phyloP scores from a whole-genome alignment of 2,329 filamentous ascomycete genomes.

The Penicillium rolfsii region DNA sequence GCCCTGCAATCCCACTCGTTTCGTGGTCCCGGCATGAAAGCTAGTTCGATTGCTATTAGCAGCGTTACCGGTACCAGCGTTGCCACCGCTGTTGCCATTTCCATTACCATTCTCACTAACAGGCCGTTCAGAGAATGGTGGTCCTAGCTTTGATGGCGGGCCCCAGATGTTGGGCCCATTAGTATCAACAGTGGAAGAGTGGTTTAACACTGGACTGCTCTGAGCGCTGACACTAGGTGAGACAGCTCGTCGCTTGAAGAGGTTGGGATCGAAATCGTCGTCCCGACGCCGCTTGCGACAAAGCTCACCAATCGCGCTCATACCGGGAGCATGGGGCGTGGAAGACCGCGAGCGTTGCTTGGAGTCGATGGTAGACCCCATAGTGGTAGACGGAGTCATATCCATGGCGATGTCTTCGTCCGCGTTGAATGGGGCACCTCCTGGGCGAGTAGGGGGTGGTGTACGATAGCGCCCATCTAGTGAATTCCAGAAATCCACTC shows the following conservation, averaged over 20 bases:
- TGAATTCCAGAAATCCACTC: constrained; percentile 76
- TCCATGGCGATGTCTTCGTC: constrained; percentile 47
- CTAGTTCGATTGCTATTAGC: constrained; percentile 46
- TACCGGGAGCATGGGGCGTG: constrained; percentile 46
- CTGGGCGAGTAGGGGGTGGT: constrained; percentile 65
- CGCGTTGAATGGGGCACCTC: constrained; percentile 54
- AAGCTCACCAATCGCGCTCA: constrained; percentile 69
- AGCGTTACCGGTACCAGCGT: background rate
- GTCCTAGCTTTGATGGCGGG: constrained; percentile 61
- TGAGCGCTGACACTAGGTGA: constrained; percentile 89
- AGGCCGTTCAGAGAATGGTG: constrained; percentile 54
- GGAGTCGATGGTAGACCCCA: constrained; percentile 34
- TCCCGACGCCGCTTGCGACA: constrained; percentile 82
- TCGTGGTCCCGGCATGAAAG: constrained; percentile 48
- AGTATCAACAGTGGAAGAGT: constrained; percentile 79
- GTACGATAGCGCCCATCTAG: constrained; percentile 70
- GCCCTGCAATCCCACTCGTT: constrained; percentile 79
- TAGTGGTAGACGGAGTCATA: constrained; percentile 43
- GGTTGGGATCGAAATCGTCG: constrained; percentile 84
- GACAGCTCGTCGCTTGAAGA: constrained; percentile 89
- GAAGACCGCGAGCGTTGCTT: constrained; percentile 43
- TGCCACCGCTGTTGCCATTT: background rate
- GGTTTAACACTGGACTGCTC: constrained; percentile 79
- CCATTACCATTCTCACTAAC: constrained; percentile 52
- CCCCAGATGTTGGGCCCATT: constrained; percentile 65